These are phyloP conservation scores for Phlegmacium glaucopus DNA, from an alignment of 768 basidiomycete genomes.

Conservation along the genomic window DNA sequence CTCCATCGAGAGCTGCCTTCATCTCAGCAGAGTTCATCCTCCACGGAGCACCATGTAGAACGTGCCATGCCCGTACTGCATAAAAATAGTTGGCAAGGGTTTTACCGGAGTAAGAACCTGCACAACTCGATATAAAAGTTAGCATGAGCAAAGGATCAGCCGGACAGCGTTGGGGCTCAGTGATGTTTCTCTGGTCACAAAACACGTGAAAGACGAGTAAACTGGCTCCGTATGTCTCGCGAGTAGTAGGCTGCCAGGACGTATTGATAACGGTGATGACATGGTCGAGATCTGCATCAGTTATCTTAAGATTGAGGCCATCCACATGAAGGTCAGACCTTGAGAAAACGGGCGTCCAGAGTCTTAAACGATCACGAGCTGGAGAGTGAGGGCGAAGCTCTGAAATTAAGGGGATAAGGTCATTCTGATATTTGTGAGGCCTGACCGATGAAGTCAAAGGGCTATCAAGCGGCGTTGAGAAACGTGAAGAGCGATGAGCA, in stretches of 20 bases:
- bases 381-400: constrained; percentile 21
- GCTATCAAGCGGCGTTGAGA: not conserved
- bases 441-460: not conserved
- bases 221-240: constrained; percentile 1
- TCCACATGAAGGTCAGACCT: too few relatives aligned
- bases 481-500: too few relatives aligned
- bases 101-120: constrained; percentile 25
- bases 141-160: constrained; percentile 15
- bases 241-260: constrained; percentile 9
- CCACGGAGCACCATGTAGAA: constrained; percentile 27
- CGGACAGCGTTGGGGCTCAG: constrained; percentile 23
- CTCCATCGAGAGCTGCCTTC: constrained; percentile 2
- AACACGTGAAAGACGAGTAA: constrained; percentile 1
- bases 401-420: constrained; percentile 11
- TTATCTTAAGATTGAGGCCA: not conserved
- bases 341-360: not conserved
- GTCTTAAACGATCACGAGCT: constrained; percentile 17
- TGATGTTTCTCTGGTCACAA: constrained; percentile 8
- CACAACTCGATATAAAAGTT: constrained; percentile 12
- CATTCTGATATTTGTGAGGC: not conserved
- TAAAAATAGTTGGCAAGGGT: constrained; percentile 26
- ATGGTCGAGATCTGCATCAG: not conserved
- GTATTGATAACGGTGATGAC: constrained; percentile 17
- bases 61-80: constrained; percentile 33
- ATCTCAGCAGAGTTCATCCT: too few relatives aligned